Conservation (phyloP, 2,329 filamentous ascomycete genomes). For the Penicillium sp. region DNA sequence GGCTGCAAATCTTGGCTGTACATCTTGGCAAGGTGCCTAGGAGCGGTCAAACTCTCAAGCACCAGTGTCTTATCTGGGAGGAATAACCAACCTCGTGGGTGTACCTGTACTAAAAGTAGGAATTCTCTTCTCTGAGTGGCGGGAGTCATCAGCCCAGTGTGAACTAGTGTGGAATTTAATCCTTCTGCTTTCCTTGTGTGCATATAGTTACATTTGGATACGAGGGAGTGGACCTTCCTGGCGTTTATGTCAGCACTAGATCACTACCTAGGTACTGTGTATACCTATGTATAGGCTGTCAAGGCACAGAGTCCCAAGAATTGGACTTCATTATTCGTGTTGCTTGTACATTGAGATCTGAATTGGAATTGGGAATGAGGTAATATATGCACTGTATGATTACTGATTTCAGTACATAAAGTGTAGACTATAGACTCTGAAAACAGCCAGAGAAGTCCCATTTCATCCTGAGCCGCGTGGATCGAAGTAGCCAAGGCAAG, state of each 20-base stretch:
- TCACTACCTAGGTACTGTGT: neutral
- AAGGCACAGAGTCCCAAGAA: neutral
- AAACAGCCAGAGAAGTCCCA: no score
- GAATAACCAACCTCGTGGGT: neutral
- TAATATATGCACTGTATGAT: slow-evolving; percentile 1
- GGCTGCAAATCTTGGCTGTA: neutral
- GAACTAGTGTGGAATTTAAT: neutral
- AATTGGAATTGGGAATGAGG: neutral
- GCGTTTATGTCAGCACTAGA: neutral
- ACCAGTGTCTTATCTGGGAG: slow-evolving; percentile 1
- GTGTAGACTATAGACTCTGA: neutral
- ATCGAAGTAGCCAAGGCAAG: neutral
- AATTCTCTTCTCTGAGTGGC: neutral
- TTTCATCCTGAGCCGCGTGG: neutral
- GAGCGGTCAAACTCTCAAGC: neutral
- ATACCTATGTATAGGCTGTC: neutral
- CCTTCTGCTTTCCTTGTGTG: slow-evolving; percentile 1
- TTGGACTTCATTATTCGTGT: neutral
- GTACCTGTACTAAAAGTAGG: neutral
- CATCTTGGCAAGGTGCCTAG: no score
- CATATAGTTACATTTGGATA: slow-evolving; percentile 1
- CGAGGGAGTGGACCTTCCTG: slow-evolving; percentile 2
- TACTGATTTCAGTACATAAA: neutral
- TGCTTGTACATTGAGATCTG: neutral
- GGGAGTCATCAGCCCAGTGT: neutral